phyloP scores from a whole-genome alignment of 176 grass and related monocot species.

The Avena atlantica region DNA sequence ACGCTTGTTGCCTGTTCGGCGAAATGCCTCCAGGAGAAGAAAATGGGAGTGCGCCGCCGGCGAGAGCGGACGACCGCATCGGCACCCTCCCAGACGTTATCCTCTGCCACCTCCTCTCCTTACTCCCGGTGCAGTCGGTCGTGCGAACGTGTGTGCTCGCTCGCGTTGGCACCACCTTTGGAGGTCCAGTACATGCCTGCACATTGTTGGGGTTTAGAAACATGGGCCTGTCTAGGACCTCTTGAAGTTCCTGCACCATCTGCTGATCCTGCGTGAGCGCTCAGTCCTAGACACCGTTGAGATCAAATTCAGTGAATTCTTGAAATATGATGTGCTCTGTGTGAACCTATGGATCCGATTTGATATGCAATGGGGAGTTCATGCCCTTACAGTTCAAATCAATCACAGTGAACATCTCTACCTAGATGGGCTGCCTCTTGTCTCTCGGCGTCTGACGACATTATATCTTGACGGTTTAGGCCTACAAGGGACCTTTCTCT shows the following conservation, averaged over 20 bases:
- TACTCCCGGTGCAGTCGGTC: neutral
- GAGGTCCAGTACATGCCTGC: neutral
- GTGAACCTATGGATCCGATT: neutral
- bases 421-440: neutral
- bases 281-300: neutral
- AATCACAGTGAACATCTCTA: neutral
- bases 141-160: conserved; percentile 6
- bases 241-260: neutral
- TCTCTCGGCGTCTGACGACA: neutral
- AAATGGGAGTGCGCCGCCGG: neutral
- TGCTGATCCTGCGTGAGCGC: conserved; percentile 12
- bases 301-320: neutral
- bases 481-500: neutral
- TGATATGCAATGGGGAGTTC: neutral
- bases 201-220: neutral
- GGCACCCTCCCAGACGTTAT: conserved; percentile 9
- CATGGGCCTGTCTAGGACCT: neutral
- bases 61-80: neutral
- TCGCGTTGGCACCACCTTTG: conserved; percentile 4
- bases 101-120: conserved; percentile 13
- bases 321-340: neutral
- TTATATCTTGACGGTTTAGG: neutral
- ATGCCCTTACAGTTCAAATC: neutral
- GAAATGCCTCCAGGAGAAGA: conserved; percentile 6
- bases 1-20: neutral